Evolutionary conservation across 768 basidiomycete genomes (phyloP).

Genomic region (Pseudohyphozyma bogoriensis): DNA sequence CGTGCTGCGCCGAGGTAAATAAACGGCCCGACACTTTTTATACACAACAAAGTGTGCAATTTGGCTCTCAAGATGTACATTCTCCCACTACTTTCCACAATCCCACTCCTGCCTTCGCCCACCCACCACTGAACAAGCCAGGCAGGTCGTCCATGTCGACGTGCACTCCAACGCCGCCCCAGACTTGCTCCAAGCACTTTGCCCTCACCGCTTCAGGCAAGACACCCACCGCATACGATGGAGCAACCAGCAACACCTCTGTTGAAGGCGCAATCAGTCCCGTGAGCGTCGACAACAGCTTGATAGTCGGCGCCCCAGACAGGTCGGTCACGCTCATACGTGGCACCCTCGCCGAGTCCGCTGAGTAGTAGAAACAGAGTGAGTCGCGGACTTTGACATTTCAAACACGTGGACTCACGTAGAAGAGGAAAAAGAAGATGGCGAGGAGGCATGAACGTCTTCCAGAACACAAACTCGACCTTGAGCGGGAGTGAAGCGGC

Average conservation of each 20-base stretch:
- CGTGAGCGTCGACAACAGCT: neutral
- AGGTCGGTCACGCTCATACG: slow-evolving; percentile 10
- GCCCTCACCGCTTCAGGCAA: neutral
- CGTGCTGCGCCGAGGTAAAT: too few relatives aligned
- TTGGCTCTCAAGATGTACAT: too few relatives aligned
- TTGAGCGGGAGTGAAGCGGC: neutral
- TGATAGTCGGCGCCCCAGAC: slow-evolving; percentile 1
- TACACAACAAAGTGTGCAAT: too few relatives aligned
- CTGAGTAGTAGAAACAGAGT: too few relatives aligned
- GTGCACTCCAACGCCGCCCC: slow-evolving; percentile 4
- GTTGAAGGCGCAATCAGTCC: too few relatives aligned
- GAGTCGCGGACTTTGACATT: neutral
- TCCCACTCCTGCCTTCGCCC: slow-evolving; percentile 3
- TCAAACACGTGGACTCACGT: neutral
- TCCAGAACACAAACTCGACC: slow-evolving; percentile 23
- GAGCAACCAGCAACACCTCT: slow-evolving; percentile 7
- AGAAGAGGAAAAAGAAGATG: slow-evolving; percentile 16
- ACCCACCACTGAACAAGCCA: neutral
- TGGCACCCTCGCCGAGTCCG: neutral
- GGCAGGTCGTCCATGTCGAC: slow-evolving; percentile 23
- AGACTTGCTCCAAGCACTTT: neutral
- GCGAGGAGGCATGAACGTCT: slow-evolving; percentile 28
- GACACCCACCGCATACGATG: slow-evolving; percentile 8
- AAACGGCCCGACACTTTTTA: too few relatives aligned
- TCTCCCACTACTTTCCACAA: slow-evolving; percentile 1